Percentiles rank a stretch among this genome's conserved stretches.
These are phyloP conservation scores for Amanita jacksonii DNA, from an alignment of 768 basidiomycete species.

Conservation along the genomic window DNA sequence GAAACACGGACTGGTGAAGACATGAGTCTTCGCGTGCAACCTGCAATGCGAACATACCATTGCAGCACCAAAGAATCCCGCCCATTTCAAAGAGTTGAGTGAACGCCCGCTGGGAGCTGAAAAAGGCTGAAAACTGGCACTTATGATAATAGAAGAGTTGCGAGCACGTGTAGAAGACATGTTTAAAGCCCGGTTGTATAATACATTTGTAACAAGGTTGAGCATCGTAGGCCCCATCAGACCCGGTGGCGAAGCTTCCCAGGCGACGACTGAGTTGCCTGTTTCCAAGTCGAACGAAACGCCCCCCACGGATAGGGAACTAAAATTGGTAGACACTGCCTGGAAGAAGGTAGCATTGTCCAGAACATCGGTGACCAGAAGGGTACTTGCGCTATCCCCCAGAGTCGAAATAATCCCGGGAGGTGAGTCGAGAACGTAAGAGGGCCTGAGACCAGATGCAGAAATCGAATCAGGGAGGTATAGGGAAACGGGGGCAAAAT, in stretches of 20 bases:
- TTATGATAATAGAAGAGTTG: constrained; percentile 40
- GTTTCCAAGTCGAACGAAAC: constrained; percentile 48
- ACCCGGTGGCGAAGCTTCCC: constrained; percentile 59
- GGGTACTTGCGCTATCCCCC: constrained; percentile 26
- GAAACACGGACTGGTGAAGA: constrained; percentile 49
- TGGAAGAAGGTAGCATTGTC: constrained; percentile 54
- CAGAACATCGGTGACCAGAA: constrained; percentile 32
- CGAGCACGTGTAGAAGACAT: constrained; percentile 31
- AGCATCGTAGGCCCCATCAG: constrained; percentile 49
- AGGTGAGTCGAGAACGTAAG: constrained; percentile 41
- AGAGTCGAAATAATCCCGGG: constrained; percentile 40
- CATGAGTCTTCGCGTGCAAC: background rate
- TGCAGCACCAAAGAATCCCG: constrained; percentile 60
- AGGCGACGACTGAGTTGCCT: constrained; percentile 51
- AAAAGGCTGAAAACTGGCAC: constrained; percentile 47
- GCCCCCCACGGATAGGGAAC: constrained; percentile 55
- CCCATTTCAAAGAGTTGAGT: constrained; percentile 60
- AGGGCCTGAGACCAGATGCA: constrained; percentile 20
- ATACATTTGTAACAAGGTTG: constrained; percentile 58
- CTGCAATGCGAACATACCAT: constrained; percentile 39
- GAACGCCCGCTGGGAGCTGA: constrained; percentile 48
- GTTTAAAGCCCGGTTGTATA: constrained; percentile 57
- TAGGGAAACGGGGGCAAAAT: constrained; percentile 32
- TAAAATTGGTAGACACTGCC: constrained; percentile 40
- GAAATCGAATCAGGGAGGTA: constrained; percentile 42